These are phyloP conservation scores for Diaporthe velutina DNA, from an alignment of 2,329 filamentous ascomycete genomes.

Conservation along the genomic window DNA sequence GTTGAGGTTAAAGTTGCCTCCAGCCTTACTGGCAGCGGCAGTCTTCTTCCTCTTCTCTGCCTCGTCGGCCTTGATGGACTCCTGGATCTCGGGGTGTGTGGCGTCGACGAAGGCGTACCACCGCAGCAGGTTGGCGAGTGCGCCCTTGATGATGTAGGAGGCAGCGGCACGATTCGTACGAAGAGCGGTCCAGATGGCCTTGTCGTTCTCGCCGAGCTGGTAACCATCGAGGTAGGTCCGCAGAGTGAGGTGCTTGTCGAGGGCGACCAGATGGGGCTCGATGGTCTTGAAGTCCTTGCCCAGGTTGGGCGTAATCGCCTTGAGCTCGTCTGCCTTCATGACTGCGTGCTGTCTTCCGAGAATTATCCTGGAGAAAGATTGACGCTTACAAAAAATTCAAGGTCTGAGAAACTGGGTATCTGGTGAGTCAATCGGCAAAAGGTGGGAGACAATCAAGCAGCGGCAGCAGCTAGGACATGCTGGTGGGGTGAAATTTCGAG, in stretches of 20 bases:
- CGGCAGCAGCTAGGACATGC: constrained; percentile 30
- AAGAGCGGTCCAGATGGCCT: constrained; percentile 85
- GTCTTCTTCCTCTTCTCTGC: constrained; percentile 78
- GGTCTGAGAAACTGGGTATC: constrained; percentile 21
- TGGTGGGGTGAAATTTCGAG: constrained; percentile 42
- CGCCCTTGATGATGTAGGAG: constrained; percentile 83
- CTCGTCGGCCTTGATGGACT: constrained; percentile 77
- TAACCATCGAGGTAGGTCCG: constrained; percentile 90
- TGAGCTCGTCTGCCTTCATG: constrained; percentile 71
- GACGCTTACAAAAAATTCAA: not conserved
- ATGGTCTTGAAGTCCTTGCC: constrained; percentile 84
- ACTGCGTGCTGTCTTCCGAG: constrained; percentile 41
- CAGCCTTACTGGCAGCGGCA: constrained; percentile 77
- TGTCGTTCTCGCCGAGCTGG: constrained; percentile 80
- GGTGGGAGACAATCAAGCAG: constrained; percentile 19
- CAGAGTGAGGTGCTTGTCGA: constrained; percentile 89
- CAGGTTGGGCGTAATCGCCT: constrained; percentile 63
- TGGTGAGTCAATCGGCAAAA: constrained; percentile 38
- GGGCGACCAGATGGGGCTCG: constrained; percentile 78
- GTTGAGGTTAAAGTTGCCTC: constrained; percentile 90
- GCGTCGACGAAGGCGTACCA: constrained; percentile 93
- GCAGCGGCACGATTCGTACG: constrained; percentile 87
- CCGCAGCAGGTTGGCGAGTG: constrained; percentile 81
- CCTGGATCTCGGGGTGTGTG: constrained; percentile 80
- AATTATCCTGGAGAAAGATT: not conserved